phyloP scores from a whole-genome alignment of 1,284 basidiomycete species.

The Rhizoctonia solani region DNA sequence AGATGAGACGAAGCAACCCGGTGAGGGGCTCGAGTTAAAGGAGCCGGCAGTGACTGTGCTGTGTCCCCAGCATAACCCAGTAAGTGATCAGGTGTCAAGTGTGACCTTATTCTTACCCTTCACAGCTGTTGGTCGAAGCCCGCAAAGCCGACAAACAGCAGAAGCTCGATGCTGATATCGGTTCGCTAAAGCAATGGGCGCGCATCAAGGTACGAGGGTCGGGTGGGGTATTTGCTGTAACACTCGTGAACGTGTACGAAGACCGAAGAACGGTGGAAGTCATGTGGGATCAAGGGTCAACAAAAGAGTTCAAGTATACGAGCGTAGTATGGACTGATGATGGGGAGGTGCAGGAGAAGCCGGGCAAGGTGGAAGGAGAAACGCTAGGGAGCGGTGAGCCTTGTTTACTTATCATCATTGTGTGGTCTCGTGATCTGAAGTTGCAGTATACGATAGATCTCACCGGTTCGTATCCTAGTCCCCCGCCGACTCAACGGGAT shows the following conservation, averaged over 20 bases:
- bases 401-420: background rate
- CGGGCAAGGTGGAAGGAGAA: background rate
- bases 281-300: conserved; percentile 69
- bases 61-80: conserved; percentile 83
- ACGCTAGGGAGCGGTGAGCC: background rate
- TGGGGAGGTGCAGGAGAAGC: conserved; percentile 33
- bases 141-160: conserved; percentile 72
- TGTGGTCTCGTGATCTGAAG: no score
- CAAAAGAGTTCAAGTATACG: conserved; percentile 78
- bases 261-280: conserved; percentile 72
- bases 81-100: conserved; percentile 49
- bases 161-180: conserved; percentile 64
- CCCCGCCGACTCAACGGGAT: background rate
- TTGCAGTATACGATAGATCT: background rate
- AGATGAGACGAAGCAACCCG: conserved; percentile 42
- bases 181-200: conserved; percentile 67
- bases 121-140: conserved; percentile 67
- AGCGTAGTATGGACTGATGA: conserved; percentile 58
- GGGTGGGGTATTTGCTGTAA: conserved; percentile 80
- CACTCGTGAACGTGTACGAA: conserved; percentile 68
- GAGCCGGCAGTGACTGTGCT: conserved; percentile 73
- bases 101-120: conserved; percentile 16
- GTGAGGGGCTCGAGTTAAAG: conserved; percentile 64
- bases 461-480: background rate
- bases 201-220: conserved; percentile 79